A percentile compares a stretch with the other conserved stretches of the same genome.
These are phyloP conservation scores for Aspergillus egyptiacus DNA, from an alignment of 495 filamentous ascomycete genomes.

Conservation along the genomic window DNA sequence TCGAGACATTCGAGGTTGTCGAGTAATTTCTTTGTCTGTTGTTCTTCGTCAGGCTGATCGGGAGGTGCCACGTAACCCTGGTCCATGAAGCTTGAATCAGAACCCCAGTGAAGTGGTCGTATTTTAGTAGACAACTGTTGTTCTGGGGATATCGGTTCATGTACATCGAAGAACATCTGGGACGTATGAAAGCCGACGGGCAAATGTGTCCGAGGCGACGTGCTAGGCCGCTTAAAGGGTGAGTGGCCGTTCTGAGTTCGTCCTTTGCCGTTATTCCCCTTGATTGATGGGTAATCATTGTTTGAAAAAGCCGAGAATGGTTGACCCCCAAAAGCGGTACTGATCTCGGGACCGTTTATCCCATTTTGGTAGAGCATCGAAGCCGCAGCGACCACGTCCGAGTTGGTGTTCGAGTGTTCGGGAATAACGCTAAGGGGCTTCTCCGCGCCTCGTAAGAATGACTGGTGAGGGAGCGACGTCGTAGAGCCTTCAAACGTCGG, in stretches of 20 bases:
- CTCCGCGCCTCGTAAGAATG: constrained; percentile 24
- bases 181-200: constrained; percentile 38
- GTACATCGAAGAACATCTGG: constrained; percentile 42
- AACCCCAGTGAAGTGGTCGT: constrained; percentile 55
- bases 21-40: constrained; percentile 48
- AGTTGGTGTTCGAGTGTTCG: constrained; percentile 18
- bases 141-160: constrained; percentile 35
- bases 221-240: constrained; percentile 8
- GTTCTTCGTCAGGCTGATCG: constrained; percentile 50
- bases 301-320: constrained; percentile 25
- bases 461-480: constrained; percentile 53
- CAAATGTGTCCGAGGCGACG: constrained; percentile 20
- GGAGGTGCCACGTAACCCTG: constrained; percentile 51
- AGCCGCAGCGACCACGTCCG: constrained; percentile 48
- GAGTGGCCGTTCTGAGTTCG: constrained; percentile 10
- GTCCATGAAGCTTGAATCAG: constrained; percentile 55
- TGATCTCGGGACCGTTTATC: constrained; percentile 26
- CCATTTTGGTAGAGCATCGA: constrained; percentile 43
- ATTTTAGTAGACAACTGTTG: constrained; percentile 36
- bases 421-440: constrained; percentile 23
- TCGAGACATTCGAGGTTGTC: constrained; percentile 50
- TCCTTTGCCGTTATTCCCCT: constrained; percentile 19
- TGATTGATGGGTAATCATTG: constrained; percentile 16
- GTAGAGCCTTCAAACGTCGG: constrained; percentile 56
- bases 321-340: constrained; percentile 27